Evolutionary conservation across 2,329 filamentous ascomycete species (phyloP), one percentile per base, ranked within the genome.

Genomic region (Hymenoscyphus repandus): DNA sequence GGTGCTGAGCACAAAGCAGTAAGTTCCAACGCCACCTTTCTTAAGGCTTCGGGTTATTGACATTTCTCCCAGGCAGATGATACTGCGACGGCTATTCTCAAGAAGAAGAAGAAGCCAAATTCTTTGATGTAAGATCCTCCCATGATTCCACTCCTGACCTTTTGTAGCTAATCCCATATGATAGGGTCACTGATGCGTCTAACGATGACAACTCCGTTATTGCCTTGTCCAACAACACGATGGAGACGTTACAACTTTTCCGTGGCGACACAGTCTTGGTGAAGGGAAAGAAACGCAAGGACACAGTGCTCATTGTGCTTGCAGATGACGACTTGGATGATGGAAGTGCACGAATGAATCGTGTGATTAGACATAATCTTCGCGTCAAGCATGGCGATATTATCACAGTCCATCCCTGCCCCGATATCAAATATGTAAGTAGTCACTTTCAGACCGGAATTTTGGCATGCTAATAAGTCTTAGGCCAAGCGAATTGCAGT

Each of bases 101-200:
- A 96, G 79, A 97, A 97, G 82, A 99, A 99, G 87, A 99, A 99
- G 91, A 99, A 99, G 89, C 91, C 91, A 65, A 99, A 99, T 75
- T 95, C 92, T 68, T 75, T 99, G 71, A 95, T 99, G 90, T 95
- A 79, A 71, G 85, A 72, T 63, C 34, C 38, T 32, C 42, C 17
- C 22, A 3, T 32, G 31, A 11, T n/a, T n/a, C n/a, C n/a, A n/a
- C n/a, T n/a, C n/a, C n/a, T n/a, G n/a, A n/a, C n/a, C n/a, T n/a
- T n/a, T n/a, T n/a, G n/a, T n/a, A n/a, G n/a, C n/a, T n/a, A n/a
- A n/a, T n/a, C n/a, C n/a, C n/a, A n/a, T 58, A 48, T 52, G 53
- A 61, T 66, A 96, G 90, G 76, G 93, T 99, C 61, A 97, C 93
- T 68, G 95, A 99, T 82, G 91, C 93, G 71, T 82, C 88, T 66